These are phyloP conservation scores for Vitis riparia DNA, from an alignment of 164 flowering plant species.

Conservation along the genomic window DNA sequence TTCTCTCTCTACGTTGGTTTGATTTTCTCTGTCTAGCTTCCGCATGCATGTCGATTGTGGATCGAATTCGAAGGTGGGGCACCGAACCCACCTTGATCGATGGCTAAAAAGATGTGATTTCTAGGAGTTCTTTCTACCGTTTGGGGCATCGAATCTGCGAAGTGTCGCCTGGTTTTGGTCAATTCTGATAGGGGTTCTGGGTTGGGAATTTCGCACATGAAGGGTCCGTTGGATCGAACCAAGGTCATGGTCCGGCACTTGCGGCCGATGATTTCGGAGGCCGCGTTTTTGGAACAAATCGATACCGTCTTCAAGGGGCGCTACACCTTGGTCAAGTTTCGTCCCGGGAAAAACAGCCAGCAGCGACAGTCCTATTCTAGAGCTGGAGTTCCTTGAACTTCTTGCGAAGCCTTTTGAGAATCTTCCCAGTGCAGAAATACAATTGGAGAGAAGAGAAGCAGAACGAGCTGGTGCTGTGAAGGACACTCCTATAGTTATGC, in stretches of 20 bases:
- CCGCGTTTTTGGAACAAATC: slow-evolving; percentile 61
- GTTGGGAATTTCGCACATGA: slow-evolving; percentile 27
- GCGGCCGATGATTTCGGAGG: slow-evolving; percentile 69
- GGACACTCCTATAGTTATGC: slow-evolving; percentile 72
- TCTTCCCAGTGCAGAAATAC: slow-evolving; percentile 96
- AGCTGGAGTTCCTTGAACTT: slow-evolving; percentile 87
- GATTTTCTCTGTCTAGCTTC: slow-evolving; percentile 1
- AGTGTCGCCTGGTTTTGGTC: too few species aligned
- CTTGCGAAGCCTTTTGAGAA: slow-evolving; percentile 86
- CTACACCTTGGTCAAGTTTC: slow-evolving; percentile 67
- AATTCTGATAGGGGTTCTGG: slow-evolving; percentile 5
- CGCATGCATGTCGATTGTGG: slow-evolving; percentile 18
- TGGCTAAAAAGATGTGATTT: slow-evolving; percentile 22
- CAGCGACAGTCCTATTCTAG: slow-evolving; percentile 57
- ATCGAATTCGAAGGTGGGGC: slow-evolving; percentile 15
- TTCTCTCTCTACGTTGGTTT: neutral
- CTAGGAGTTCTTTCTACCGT: neutral
- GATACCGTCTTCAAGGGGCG: slow-evolving; percentile 62
- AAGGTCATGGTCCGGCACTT: slow-evolving; percentile 90
- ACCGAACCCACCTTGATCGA: slow-evolving; percentile 2
- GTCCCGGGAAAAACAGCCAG: slow-evolving; percentile 69
- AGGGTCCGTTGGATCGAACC: slow-evolving; percentile 66
- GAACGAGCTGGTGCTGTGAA: slow-evolving; percentile 77
- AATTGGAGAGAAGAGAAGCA: slow-evolving; percentile 87
- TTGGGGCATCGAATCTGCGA: neutral